Evolutionary conservation across 2,329 filamentous ascomycete genomes (phyloP), one percentile per base, ranked within the genome.

Genomic region (Thermoascus crustaceus): DNA sequence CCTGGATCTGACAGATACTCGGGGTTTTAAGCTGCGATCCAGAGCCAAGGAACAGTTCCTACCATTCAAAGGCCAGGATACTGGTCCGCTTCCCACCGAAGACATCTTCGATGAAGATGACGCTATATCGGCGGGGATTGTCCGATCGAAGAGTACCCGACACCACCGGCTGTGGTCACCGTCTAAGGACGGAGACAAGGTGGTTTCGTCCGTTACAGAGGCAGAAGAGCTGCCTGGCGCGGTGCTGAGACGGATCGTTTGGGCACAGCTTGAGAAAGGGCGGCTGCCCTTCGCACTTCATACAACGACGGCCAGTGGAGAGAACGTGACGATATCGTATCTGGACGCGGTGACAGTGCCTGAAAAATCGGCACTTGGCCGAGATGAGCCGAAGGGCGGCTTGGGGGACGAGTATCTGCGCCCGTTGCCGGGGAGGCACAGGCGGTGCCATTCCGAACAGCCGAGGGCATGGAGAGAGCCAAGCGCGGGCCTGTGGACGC

Each of bases 361-460:
- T 4, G 7, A 23, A 11, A 20, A 30, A 1, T 29, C 30, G 29
- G 9, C 46, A 33, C 18, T 34, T 37, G 7, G 23, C 35, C 1
- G 42, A 37, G 11, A 32, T 21, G 11, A 24, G 7, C 3, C 26
- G 18, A 9, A 20, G 9, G 37, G 30, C 7, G 35, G 31, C 14
- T 10, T 21, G 14, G 13, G 16, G 10, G 34, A 32, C 6, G 17
- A 35, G 9, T 17, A 37, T 8, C 32, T 21, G 33, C 23, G 30
- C 21, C 32, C 26, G 34, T 34, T 44, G n/a, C 39, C 36, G 3
- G 52, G 49, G 14, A 47, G 52, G 34, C 47, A 52, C 4, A 47
- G 55, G 11, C 49, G 58, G 33, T 57, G 55, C 35, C 59, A 62
- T 43, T 61, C 59, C 8, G 57, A 61, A 34, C 54, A 59, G 36